Evolutionary conservation across 192 early-diverging fungal species (phyloP).

Genomic region (Umbelopsis sp.): DNA sequence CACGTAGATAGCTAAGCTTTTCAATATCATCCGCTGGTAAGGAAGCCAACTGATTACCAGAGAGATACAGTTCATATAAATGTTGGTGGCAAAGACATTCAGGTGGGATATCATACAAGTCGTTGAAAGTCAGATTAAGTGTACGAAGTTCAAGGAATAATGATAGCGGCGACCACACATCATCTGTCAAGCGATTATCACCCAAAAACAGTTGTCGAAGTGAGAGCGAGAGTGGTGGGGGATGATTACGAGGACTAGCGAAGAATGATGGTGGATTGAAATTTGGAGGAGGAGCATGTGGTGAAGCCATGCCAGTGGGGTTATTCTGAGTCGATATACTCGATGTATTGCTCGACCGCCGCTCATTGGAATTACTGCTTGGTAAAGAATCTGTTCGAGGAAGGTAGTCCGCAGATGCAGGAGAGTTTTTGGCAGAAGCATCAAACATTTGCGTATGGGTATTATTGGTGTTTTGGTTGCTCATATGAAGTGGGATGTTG

Average conservation of each 20-base stretch:
- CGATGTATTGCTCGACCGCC: background rate
- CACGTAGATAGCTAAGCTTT: conserved; percentile 62
- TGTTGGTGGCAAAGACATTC: conserved; percentile 73
- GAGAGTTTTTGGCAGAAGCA: background rate
- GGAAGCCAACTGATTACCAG: conserved; percentile 81
- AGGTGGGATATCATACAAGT: conserved; percentile 80
- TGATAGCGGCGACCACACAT: conserved; percentile 74
- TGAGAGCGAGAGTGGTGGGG: conserved; percentile 56
- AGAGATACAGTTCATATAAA: conserved; percentile 77
- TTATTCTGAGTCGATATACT: background rate
- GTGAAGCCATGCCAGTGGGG: background rate
- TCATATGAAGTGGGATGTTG: conserved; percentile 25
- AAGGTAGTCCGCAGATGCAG: background rate
- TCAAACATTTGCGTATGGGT: background rate
- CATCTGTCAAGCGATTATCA: conserved; percentile 85
- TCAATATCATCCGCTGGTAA: conserved; percentile 87
- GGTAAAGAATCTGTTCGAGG: conserved; percentile 1
- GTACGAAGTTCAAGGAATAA: conserved; percentile 73
- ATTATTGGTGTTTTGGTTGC: background rate
- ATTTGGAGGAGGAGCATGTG: conserved; percentile 49
- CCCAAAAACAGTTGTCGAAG: conserved; percentile 70
- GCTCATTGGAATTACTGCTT: background rate
- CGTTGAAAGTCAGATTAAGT: conserved; percentile 83
- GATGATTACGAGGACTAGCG: conserved; percentile 48
- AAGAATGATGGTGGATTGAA: conserved; percentile 49